phyloP scores from a whole-genome alignment of 2,329 filamentous ascomycete species.

The Aspergillus floridensis region DNA sequence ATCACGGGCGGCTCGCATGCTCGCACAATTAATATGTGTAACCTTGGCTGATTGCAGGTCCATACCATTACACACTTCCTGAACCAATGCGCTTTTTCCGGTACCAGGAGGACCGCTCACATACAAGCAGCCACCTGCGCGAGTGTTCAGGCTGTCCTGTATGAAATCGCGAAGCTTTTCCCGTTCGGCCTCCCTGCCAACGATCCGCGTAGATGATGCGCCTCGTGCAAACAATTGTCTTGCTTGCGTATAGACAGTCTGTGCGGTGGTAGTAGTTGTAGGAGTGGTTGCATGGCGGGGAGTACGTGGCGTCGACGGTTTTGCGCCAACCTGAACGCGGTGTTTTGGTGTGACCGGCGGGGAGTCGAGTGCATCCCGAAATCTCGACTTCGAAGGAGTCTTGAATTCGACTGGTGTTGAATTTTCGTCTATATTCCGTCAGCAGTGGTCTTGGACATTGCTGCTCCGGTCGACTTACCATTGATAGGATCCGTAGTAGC shows the following conservation, averaged over 20 bases:
- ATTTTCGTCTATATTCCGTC: slow-evolving; percentile 43
- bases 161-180: slow-evolving; percentile 69
- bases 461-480: slow-evolving; percentile 24
- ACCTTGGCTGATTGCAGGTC: slow-evolving; percentile 58
- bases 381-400: slow-evolving; percentile 54
- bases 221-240: slow-evolving; percentile 83
- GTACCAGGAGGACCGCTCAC: slow-evolving; percentile 94
- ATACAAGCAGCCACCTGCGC: slow-evolving; percentile 78
- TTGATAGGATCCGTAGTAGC: slow-evolving; percentile 40
- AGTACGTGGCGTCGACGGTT: slow-evolving; percentile 72
- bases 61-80: slow-evolving; percentile 67
- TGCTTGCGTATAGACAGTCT: slow-evolving; percentile 81
- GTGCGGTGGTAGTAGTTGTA: slow-evolving; percentile 49
- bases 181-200: slow-evolving; percentile 71
- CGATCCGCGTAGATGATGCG: slow-evolving; percentile 68
- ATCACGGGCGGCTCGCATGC: slow-evolving; percentile 82
- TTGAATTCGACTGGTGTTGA: slow-evolving; percentile 42
- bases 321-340: slow-evolving; percentile 73
- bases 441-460: neutral
- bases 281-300: slow-evolving; percentile 72
- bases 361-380: slow-evolving; percentile 71
- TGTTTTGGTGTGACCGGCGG: slow-evolving; percentile 78
- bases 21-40: slow-evolving; percentile 94
- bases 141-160: slow-evolving; percentile 57
- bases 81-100: slow-evolving; percentile 92